phyloP scores from a whole-genome alignment of 2,329 filamentous ascomycete species.

The Pleochaeta shiraiana region DNA sequence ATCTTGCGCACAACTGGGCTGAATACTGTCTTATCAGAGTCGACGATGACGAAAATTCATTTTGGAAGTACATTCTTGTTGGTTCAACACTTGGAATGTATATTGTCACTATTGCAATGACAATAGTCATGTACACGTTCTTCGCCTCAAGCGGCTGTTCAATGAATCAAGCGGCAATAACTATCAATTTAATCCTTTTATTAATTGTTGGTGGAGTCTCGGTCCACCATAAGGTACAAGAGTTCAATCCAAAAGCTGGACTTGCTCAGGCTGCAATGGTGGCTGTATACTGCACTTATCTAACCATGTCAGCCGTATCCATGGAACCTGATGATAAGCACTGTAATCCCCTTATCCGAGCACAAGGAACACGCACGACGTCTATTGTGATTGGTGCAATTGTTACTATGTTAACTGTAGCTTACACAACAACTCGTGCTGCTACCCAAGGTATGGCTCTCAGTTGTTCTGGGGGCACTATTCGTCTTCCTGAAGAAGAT shows the following conservation, averaged over 20 bases:
- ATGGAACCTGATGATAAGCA: slow-evolving; percentile 94
- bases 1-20: slow-evolving; percentile 91
- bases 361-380: slow-evolving; percentile 70
- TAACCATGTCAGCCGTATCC: slow-evolving; percentile 93
- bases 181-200: slow-evolving; percentile 75
- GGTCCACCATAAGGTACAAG: slow-evolving; percentile 75
- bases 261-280: slow-evolving; percentile 97
- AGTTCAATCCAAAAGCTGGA: slow-evolving; percentile 79
- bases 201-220: slow-evolving; percentile 63
- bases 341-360: slow-evolving; percentile 80
- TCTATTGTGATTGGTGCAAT: slow-evolving; percentile 85
- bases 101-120: slow-evolving; percentile 75
- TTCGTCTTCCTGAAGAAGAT: slow-evolving; percentile 45
- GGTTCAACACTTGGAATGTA: slow-evolving; percentile 93
- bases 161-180: slow-evolving; percentile 95
- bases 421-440: slow-evolving; percentile 91
- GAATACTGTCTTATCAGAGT: slow-evolving; percentile 92
- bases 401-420: slow-evolving; percentile 89
- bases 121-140: slow-evolving; percentile 91
- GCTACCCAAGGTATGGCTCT: slow-evolving; percentile 75
- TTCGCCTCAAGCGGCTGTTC: slow-evolving; percentile 64
- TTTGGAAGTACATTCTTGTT: slow-evolving; percentile 75
- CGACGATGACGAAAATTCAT: slow-evolving; percentile 61
- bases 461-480: slow-evolving; percentile 35
- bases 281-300: slow-evolving; percentile 92